Conservation (phyloP, 2,329 filamentous ascomycete species). For the Aspergillus sp. region DNA sequence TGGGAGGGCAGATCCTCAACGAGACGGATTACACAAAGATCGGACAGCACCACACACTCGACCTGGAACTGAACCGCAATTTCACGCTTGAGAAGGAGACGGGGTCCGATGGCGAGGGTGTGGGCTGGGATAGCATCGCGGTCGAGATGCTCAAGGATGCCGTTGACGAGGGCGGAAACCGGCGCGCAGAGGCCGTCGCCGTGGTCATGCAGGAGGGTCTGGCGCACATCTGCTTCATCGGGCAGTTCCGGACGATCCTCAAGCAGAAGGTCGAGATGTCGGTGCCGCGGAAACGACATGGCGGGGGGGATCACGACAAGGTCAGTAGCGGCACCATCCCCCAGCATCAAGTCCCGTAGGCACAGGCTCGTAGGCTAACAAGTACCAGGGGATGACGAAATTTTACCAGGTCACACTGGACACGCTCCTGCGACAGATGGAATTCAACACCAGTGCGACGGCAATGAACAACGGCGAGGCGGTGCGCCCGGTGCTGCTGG, state of each 20-base stretch:
- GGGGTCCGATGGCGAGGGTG: conserved; percentile 42
- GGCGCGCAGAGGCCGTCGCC: conserved; percentile 78
- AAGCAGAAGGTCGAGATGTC: conserved; percentile 49
- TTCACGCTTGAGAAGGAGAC: conserved; percentile 83
- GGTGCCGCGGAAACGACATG: conserved; percentile 46
- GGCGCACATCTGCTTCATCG: conserved; percentile 52
- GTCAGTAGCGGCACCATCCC: conserved; percentile 15
- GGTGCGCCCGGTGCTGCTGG: conserved; percentile 68
- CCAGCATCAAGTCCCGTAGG: too few relatives aligned
- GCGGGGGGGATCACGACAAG: conserved; percentile 50
- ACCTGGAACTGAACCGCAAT: conserved; percentile 81
- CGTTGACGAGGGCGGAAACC: conserved; percentile 64
- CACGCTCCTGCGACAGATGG: conserved; percentile 73
- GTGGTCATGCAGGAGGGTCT: conserved; percentile 83
- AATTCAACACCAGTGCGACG: conserved; percentile 55
- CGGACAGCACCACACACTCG: conserved; percentile 68
- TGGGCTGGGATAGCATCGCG: conserved; percentile 86
- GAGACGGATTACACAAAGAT: conserved; percentile 67
- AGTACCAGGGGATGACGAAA: conserved; percentile 60
- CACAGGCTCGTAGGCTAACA: background rate
- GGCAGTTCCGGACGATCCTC: conserved; percentile 48
- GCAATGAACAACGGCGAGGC: conserved; percentile 35
- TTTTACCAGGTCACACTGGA: conserved; percentile 78
- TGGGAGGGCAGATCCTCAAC: conserved; percentile 62
- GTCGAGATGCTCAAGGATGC: conserved; percentile 75